Conservation (phyloP, 192 early-diverging fungal genomes). For the Backusella tuberculispora region DNA sequence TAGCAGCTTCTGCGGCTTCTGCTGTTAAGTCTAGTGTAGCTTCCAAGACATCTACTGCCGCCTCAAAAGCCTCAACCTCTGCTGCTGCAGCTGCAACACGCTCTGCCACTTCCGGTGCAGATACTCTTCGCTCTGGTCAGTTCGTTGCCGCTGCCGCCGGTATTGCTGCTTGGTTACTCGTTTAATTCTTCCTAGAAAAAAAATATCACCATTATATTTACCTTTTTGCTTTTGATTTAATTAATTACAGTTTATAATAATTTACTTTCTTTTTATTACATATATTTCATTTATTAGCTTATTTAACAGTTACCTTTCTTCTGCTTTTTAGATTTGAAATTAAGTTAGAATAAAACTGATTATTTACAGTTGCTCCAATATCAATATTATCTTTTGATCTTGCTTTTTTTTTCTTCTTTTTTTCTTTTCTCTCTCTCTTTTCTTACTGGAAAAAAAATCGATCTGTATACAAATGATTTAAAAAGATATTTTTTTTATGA, state of each 20-base stretch:
- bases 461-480: too few species aligned
- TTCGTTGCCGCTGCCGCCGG: constrained; percentile 14
- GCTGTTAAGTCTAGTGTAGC: not conserved
- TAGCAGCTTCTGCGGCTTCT: not conserved
- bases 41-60: not conserved
- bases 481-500: too few species aligned
- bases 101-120: not conserved
- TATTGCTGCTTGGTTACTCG: constrained; percentile 24
- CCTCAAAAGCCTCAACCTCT: not conserved
- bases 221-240: constrained; percentile 7
- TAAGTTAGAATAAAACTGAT: constrained; percentile 12
- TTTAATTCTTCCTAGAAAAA: constrained; percentile 12
- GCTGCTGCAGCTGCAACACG: constrained; percentile 13
- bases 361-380: not conserved
- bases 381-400: not conserved
- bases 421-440: not conserved
- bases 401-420: not conserved
- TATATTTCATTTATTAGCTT: not conserved
- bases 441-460: not conserved
- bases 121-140: not conserved
- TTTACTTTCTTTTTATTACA: not conserved
- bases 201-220: constrained; percentile 2
- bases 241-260: constrained; percentile 9
- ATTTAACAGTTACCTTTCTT: not conserved
- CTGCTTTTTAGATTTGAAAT: not conserved